Conservation (phyloP, 2,329 filamentous ascomycete genomes). For the Fusarium dlaminii region DNA sequence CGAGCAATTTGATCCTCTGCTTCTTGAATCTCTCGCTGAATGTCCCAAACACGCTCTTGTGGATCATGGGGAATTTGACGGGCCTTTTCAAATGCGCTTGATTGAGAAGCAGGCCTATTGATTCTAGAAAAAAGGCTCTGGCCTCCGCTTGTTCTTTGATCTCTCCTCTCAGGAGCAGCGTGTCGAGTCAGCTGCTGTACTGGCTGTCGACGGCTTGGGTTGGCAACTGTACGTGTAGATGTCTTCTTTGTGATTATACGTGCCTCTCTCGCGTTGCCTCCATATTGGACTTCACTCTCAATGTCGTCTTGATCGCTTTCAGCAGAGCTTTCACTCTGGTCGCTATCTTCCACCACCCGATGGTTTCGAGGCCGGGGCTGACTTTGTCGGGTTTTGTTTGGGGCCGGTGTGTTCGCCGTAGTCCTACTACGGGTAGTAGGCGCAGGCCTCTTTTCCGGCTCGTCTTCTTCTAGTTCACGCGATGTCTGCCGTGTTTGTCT, state of each 20-base stretch:
- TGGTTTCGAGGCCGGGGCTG: neutral
- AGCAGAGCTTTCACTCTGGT: neutral
- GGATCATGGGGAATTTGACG: constrained; percentile 9
- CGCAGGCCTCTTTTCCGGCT: neutral
- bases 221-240: neutral
- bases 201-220: neutral
- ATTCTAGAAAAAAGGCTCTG: constrained; percentile 17
- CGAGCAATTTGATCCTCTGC: constrained; percentile 27
- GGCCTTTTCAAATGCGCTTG: constrained; percentile 5
- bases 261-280: neutral
- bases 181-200: neutral
- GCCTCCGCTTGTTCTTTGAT: neutral
- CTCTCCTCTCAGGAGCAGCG: neutral
- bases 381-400: constrained; percentile 12
- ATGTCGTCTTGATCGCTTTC: neutral
- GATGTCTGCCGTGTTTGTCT: neutral
- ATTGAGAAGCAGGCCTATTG: neutral
- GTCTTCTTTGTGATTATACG: neutral
- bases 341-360: neutral
- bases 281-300: neutral
- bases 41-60: constrained; percentile 23
- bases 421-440: neutral
- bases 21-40: constrained; percentile 34
- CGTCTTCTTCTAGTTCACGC: neutral
- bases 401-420: constrained; percentile 37